phyloP scores from a whole-genome alignment of 2,329 filamentous ascomycete genomes.

The Knufia fluminis region DNA sequence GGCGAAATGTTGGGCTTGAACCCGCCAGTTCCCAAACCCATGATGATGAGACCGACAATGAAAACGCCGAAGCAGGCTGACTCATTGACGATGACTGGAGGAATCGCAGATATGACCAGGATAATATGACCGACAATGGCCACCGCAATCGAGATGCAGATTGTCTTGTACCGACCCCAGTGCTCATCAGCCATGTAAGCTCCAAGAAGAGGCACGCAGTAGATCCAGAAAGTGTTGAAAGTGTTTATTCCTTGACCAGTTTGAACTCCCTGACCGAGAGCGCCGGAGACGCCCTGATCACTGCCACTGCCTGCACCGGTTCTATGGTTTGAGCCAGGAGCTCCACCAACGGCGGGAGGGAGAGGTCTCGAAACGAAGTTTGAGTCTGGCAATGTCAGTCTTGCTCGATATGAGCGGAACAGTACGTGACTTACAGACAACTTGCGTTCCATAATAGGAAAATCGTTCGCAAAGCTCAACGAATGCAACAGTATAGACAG shows the following conservation, averaged over 20 bases:
- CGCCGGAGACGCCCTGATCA: conserved; percentile 47
- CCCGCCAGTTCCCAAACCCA: conserved; percentile 65
- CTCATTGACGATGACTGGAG: conserved; percentile 49
- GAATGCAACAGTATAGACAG: conserved; percentile 61
- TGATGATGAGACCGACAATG: conserved; percentile 54
- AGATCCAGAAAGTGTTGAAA: conserved; percentile 55
- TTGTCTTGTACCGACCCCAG: conserved; percentile 54
- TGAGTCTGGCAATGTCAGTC: conserved; percentile 5
- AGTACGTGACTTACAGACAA: conserved; percentile 45
- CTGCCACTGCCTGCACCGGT: conserved; percentile 39
- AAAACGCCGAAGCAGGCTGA: conserved; percentile 55
- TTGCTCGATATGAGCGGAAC: background rate
- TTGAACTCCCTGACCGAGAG: conserved; percentile 49
- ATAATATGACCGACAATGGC: conserved; percentile 59
- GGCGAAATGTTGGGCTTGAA: conserved; percentile 60
- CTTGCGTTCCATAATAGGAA: conserved; percentile 64
- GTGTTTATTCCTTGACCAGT: conserved; percentile 43
- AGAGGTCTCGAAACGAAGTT: conserved; percentile 53
- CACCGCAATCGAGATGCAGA: conserved; percentile 54
- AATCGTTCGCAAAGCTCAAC: conserved; percentile 69
- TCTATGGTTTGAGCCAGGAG: conserved; percentile 42
- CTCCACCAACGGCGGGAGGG: conserved; percentile 42
- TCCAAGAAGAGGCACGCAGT: conserved; percentile 49
- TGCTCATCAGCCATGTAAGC: conserved; percentile 54
- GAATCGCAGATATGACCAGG: conserved; percentile 56